Base-by-base conservation (phyloP, 305 asterid genomes). In the Fraxinus dipetala region DNA sequence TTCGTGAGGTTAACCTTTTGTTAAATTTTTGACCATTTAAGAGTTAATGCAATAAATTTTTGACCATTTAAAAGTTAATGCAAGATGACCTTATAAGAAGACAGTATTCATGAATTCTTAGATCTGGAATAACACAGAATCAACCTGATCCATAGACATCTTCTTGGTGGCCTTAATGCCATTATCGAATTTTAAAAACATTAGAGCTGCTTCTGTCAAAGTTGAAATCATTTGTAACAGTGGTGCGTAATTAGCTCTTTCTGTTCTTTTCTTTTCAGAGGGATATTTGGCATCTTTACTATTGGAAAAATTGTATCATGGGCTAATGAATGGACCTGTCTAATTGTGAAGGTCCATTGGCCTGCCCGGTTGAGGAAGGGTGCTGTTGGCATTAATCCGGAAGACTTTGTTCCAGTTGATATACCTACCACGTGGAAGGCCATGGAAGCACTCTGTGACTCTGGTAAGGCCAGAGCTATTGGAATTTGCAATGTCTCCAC, bases 401-500 rank as follows among this genome's bases (percentile, higher is more conserved):
- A 88, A 82, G 89, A 90, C 85, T 85, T 92, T 78, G 28, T 69
- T 59, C 92, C 92, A 18, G 79, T 90, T 40, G 95, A 94, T 85
- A 87, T 94, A 80, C 96, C 95, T 48, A 83, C 87, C 83, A 90
- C 93, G 7, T 94, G 98, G 98, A 83, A 84, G 79, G 95, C 91
- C 16, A 92, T 94, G 98, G 98, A 94, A 89, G 90, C 89, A 56
- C 91, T 90, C 16, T 83, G 82, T 85, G 93, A 91, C 77, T 86
- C 94, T 48, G 97, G 97, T 4, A 92, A 93, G 87, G 93, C 94
- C 31, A 83, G 89, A 63, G 97, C 93, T 59, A 91, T 93, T 31
- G 98, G 98, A n/a, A 95, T 94, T 34, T 90, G 97, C 89, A 94
- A 94, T 81, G 91, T 94, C 86, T 89, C 98, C 6, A 56, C 72